These are phyloP conservation scores for Ochromonas danica DNA, from an alignment of 108 stramenopile genomes.

Conservation along the genomic window DNA sequence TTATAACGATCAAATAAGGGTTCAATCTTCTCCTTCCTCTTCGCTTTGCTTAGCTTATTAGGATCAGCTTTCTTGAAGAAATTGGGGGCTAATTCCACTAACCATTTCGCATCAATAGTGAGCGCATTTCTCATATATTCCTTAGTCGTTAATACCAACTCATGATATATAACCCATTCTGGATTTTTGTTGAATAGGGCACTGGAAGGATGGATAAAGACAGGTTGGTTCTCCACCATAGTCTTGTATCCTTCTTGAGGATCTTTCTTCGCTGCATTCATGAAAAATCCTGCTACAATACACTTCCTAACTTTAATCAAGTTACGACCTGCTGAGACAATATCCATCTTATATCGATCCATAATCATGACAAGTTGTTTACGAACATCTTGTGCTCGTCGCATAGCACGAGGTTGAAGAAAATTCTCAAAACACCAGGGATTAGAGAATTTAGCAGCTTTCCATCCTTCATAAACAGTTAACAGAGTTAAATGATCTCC, in stretches of 20 bases:
- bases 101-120: constrained; percentile 97
- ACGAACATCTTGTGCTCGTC: constrained; percentile 94
- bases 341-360: constrained; percentile 81
- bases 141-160: constrained; percentile 95
- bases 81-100: constrained; percentile 91
- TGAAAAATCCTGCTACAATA: constrained; percentile 95
- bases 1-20: constrained; percentile 94
- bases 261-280: constrained; percentile 96
- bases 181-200: constrained; percentile 97
- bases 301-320: constrained; percentile 92
- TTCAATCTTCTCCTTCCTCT: constrained; percentile 96
- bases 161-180: constrained; percentile 97
- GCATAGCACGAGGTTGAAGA: constrained; percentile 91
- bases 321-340: constrained; percentile 77
- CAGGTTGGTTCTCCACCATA: constrained; percentile 91
- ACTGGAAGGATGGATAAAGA: constrained; percentile 94
- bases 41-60: constrained; percentile 84
- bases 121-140: constrained; percentile 99
- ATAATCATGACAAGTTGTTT: constrained; percentile 98
- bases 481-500: constrained; percentile 96
- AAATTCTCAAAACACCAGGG: constrained; percentile 99
- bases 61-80: constrained; percentile 94
- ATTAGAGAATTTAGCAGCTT: constrained; percentile 76
- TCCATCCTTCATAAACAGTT: constrained; percentile 93
- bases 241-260: constrained; percentile 97